Base-by-base conservation (phyloP, 441 rosid genomes). In the Gossypium trilobum region DNA sequence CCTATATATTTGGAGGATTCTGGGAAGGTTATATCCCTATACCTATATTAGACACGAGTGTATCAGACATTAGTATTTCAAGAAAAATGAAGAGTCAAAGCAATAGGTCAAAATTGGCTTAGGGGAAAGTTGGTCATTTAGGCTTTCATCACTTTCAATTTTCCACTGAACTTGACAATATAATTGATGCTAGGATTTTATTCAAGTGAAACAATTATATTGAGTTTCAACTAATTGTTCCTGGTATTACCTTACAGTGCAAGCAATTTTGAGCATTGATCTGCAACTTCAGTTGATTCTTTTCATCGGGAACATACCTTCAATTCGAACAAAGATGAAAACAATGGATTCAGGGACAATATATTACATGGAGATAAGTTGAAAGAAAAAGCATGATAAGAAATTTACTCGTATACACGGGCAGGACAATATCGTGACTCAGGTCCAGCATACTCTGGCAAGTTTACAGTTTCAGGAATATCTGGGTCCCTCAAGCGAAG, bases 361-460 rank as follows among this genome's bases (percentile, higher is more conserved):
- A 11, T n/a, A 63, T 52, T 5, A 55, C 39, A 22, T 54, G 13
- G 70, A 58, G 14, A 50, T 62, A 13, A 75, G 46, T 8, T 23
- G 52, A 67, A 57, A 52, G 36, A 65, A 31, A 67, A 46, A 62
- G 23, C 16, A 73, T 1, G 39, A 16, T 2, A 73, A 44, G 73
- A 59, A 55, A 67, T 74, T 85, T 88, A 94, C 99, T 94, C 99
- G 7, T 92, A 92, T 39, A 94, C 99, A 76, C 94, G 93, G 62
- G 97, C 99, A 69, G 97, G 99, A 75, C 99, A 94, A 79, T 89
- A 94, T 78, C 89, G 88, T 36, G 91, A 87, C 80, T 94, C 99
- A 5, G 94, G 99, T 72, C 85, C 97, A 70, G 87, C 92, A 78
- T 88, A 91, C 6, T 86, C 88, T 3, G 91, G 92, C 81, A 90